phyloP scores from a whole-genome alignment of 176 grass and related monocot species.

The Triticum urartu region DNA sequence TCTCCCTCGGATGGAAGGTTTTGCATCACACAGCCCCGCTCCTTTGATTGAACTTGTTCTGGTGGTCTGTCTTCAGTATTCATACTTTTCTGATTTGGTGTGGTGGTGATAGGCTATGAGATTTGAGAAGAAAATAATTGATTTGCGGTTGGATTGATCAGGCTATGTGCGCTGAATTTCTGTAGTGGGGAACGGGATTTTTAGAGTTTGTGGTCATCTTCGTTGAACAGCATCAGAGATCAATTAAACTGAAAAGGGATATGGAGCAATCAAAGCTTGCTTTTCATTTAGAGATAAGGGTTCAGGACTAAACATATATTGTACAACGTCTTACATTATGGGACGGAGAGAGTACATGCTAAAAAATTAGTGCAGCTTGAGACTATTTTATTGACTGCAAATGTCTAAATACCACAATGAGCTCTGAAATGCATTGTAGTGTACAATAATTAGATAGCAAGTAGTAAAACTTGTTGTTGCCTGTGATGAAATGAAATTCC shows the following conservation, averaged over 20 bases:
- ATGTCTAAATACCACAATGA: not conserved
- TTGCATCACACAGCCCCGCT: not conserved
- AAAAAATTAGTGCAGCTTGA: too few species aligned
- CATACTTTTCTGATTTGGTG: not conserved
- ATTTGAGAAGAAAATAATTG: not conserved
- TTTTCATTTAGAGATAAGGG: too few species aligned
- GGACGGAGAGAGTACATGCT: too few species aligned
- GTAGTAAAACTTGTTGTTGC: not conserved
- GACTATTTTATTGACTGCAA: not conserved
- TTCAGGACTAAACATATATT: too few species aligned
- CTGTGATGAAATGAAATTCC: not conserved
- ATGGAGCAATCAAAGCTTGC: not conserved
- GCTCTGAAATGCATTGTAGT: not conserved
- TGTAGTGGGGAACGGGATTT: not conserved
- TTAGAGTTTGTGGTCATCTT: not conserved
- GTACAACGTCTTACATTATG: too few species aligned
- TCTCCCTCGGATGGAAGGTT: slow-evolving; percentile 60
- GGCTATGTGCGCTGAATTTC: not conserved
- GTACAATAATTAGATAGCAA: not conserved
- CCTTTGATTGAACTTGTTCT: too few species aligned
- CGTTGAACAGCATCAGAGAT: not conserved
- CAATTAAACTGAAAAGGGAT: not conserved
- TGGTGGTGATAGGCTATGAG: not conserved
- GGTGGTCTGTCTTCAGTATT: not conserved
- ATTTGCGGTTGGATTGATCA: not conserved